Percentiles rank a stretch among this genome's conserved stretches.
These are phyloP conservation scores for Biscogniauxia marginata DNA, from an alignment of 2,329 filamentous ascomycete species.

Conservation along the genomic window DNA sequence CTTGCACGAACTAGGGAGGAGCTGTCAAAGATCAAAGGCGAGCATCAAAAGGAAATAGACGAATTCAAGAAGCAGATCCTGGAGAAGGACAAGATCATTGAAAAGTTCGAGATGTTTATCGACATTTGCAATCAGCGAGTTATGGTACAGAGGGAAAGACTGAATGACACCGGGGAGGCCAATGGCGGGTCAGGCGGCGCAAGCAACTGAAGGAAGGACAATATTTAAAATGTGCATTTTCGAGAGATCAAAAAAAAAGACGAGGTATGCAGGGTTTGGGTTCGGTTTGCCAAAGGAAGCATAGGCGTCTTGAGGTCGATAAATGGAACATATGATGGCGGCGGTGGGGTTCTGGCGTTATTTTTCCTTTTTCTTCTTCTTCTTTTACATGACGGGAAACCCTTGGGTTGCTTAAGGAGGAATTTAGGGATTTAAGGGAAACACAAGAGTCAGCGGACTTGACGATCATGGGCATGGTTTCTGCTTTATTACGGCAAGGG, in stretches of 20 bases:
- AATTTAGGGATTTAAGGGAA: neutral
- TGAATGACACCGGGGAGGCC: conserved; percentile 37
- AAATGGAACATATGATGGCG: conserved; percentile 17
- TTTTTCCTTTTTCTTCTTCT: neutral
- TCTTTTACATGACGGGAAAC: conserved; percentile 2
- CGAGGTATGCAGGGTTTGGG: conserved; percentile 12
- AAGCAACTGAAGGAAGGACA: conserved; percentile 15
- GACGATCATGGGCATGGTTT: conserved; percentile 9
- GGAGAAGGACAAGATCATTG: conserved; percentile 62
- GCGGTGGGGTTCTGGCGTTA: conserved; percentile 26
- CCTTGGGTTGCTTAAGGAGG: neutral
- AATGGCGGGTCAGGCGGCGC: conserved; percentile 24
- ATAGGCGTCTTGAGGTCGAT: conserved; percentile 29
- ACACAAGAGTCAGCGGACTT: conserved; percentile 10
- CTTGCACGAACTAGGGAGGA: conserved; percentile 59
- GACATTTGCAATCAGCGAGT: conserved; percentile 67
- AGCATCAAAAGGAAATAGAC: conserved; percentile 58
- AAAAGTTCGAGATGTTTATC: conserved; percentile 67
- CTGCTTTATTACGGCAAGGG: conserved; percentile 9
- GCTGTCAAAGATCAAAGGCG: conserved; percentile 52
- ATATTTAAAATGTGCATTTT: conserved; percentile 10
- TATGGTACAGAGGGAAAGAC: conserved; percentile 59
- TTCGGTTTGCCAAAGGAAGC: conserved; percentile 22
- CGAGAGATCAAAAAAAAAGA: conserved; percentile 17
- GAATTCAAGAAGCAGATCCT: conserved; percentile 58